Evolutionary conservation across 176 grass and related monocot species (phyloP).

Genomic region (Ananas comosus): DNA sequence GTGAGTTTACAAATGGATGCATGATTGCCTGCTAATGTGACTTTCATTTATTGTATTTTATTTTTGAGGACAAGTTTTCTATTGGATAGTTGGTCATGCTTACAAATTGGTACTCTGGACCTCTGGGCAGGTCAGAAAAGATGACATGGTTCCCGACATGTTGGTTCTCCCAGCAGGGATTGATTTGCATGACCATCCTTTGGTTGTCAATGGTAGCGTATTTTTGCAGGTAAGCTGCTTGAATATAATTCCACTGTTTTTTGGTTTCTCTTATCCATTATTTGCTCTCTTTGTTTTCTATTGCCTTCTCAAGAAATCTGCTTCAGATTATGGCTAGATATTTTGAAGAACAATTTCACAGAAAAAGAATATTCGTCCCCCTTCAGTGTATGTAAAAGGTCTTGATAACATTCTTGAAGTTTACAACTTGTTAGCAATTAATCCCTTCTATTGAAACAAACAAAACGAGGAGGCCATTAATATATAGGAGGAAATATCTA

Average conservation of each 20-base stretch:
- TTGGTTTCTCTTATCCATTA: not conserved
- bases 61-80: not conserved
- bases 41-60: not conserved
- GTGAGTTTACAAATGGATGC: no score
- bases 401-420: no score
- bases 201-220: constrained; percentile 58
- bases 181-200: constrained; percentile 81
- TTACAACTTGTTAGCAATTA: no score
- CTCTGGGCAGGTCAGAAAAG: constrained; percentile 42
- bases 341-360: no score
- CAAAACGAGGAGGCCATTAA: no score
- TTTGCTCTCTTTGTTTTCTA: not conserved
- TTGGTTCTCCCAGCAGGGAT: constrained; percentile 57
- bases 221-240: constrained; percentile 61
- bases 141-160: constrained; percentile 66
- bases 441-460: no score
- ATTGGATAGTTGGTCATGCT: no score
- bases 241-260: constrained; percentile 5
- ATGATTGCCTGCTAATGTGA: not conserved
- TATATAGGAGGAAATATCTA: no score
- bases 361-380: no score
- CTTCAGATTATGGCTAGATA: not conserved
- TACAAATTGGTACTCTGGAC: not conserved
- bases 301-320: not conserved
- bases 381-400: no score